Base-by-base conservation (phyloP, 345 rosid genomes). In the Citrus inodora region DNA sequence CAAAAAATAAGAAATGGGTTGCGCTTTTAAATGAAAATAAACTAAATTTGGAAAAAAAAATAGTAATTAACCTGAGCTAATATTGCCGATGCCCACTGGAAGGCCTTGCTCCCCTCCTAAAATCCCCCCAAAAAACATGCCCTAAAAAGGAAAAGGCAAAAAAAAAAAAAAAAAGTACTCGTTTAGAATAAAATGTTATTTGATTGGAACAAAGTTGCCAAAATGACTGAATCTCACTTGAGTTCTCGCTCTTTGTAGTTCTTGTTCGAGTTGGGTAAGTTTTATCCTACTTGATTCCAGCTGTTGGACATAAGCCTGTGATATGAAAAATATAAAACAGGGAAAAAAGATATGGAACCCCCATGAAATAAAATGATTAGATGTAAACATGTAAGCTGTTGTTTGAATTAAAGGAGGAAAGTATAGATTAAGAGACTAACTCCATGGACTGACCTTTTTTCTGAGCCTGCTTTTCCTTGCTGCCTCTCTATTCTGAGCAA, bases 401-500 rank as follows among this genome's bases (percentile, higher is more conserved):
- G 37, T 42, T 40, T 71, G 11, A 25, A 70, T 21, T 42, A 7
- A 55, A 56, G 42, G 46, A 55, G 35, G 42, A 55, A 72, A 9
- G 51, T 46, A 11, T 42, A 42, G 16, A 42, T 11, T 16, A 42
- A 42, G 51, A 11, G 13, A 42, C 51, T 42, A 42, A 42, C 51
- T 53, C 22, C 58, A 53, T 59, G 67, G 71, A 9, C 28, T 62
- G n/a, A 90, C 99, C 88, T 96, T 96, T 88, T 96, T 96, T 38
- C 99, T 86, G 55, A 96, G 79, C 78, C 99, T 89, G 86, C 99
- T 94, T 87, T 96, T 96, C 85, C 99, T 90, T 58, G 99, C 99
- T 80, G 99, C 99, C 81, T 96, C 99, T 87, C 99, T 92, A 89
- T 96, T 96, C 86, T 96, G 99, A 82, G 99, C 99, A 58, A 96